Evolutionary conservation across 805 yeast genomes (phyloP), one percentile per base, ranked within the genome.

Genomic region (Candida endomychidarum): DNA sequence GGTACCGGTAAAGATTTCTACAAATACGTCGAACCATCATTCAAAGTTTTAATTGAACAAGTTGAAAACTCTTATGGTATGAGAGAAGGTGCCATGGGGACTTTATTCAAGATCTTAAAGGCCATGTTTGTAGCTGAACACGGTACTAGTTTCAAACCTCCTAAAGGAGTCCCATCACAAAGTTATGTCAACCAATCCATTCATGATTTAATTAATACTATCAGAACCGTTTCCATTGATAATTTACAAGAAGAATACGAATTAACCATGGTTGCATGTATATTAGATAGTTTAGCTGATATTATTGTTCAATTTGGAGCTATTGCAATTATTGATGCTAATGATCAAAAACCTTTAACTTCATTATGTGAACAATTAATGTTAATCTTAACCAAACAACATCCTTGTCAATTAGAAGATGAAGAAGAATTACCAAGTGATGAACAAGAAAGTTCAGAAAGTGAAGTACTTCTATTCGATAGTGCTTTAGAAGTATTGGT

Each of bases 61-160:
- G 77, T 82, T 46, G 88, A 81, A 45, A 90, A 84, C 59, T 88
- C 95, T 37, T 89, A 87, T 57, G 96, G 96, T 56, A 79, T 90
- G 71, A 80, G 96, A 60, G 93, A 86, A 65, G 81, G 93, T 43
- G 90, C 96, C 36, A 67, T 91, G 59, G 69, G 75, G 36, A 77
- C 91, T 30, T 68, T 91, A 57, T 91, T 96, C 95, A 85, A 79
- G 56, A 78, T 90, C 52, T 82, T 81, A 42, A 76, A 75, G 53
- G 81, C 95, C 26, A 80, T 85, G 73, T 75, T 76, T 57, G 65
- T 67, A 40, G 74, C 79, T 38, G 66, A 73, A 33, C 71, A 67
- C 42, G 78, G 78, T 49, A 72, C 68, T 35, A 54, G 56, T 33
- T 66, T 63, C 56, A 62, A 71, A 42, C 77, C 72, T 45, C 86